Conservation (phyloP, 305 asterid species). For the Fraxinus baroniana region DNA sequence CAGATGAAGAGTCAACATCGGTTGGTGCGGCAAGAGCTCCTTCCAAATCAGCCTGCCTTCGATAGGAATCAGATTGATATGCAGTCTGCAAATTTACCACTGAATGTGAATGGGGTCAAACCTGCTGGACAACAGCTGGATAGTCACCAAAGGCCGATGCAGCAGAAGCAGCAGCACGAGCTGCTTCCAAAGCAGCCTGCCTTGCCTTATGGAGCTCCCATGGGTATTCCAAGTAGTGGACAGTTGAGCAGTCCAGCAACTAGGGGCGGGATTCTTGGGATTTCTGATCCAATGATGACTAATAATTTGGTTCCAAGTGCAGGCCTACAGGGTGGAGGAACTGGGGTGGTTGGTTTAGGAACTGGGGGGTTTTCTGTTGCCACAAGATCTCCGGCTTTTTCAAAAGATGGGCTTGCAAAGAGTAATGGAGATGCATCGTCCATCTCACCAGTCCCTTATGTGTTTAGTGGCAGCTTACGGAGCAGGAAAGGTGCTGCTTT, state of each 20-base stretch:
- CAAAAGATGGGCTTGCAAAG: slow-evolving; percentile 68
- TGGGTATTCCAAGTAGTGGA: slow-evolving; percentile 46
- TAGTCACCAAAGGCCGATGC: neutral
- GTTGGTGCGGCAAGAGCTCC: neutral
- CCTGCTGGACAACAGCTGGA: slow-evolving; percentile 27
- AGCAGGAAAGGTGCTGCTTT: slow-evolving; percentile 69
- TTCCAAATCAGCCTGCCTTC: slow-evolving; percentile 63
- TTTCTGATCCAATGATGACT: slow-evolving; percentile 42
- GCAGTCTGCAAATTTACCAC: slow-evolving; percentile 50
- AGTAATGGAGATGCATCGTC: slow-evolving; percentile 74
- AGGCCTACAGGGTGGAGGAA: slow-evolving; percentile 44
- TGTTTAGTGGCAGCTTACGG: slow-evolving; percentile 64
- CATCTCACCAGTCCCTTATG: slow-evolving; percentile 74
- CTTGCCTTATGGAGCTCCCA: slow-evolving; percentile 53
- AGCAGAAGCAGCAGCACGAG: slow-evolving; percentile 8
- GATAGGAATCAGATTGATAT: slow-evolving; percentile 30
- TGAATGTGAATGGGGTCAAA: slow-evolving; percentile 56
- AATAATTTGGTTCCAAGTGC: slow-evolving; percentile 43
- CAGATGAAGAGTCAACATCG: slow-evolving; percentile 3
- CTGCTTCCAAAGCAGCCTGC: slow-evolving; percentile 62
- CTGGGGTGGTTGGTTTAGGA: slow-evolving; percentile 63
- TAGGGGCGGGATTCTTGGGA: slow-evolving; percentile 52
- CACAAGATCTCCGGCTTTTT: slow-evolving; percentile 63
- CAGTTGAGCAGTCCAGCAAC: slow-evolving; percentile 54
- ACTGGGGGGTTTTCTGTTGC: slow-evolving; percentile 38